These are phyloP conservation scores for Gossypium ekmanianum DNA, from an alignment of 345 rosid species.

Conservation along the genomic window DNA sequence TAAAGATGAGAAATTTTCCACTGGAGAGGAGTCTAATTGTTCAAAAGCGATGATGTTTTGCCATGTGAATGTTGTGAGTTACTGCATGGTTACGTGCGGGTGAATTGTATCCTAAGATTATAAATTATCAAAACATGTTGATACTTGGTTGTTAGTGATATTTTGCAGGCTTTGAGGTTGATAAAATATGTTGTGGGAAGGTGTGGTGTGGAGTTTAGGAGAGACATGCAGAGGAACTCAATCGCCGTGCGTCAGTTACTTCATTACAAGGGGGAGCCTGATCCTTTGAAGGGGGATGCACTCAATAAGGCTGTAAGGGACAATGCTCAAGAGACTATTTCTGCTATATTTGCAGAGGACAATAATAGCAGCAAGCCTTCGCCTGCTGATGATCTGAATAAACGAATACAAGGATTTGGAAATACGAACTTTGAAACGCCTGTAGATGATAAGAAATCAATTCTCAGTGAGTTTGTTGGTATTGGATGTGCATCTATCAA, in stretches of 20 bases:
- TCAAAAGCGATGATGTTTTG: background rate
- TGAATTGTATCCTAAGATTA: background rate
- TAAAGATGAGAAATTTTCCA: too few species aligned
- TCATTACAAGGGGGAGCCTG: conserved; percentile 83
- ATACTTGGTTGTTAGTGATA: background rate
- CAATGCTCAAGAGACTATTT: conserved; percentile 75
- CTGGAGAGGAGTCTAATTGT: background rate
- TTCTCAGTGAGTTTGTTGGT: conserved; percentile 88
- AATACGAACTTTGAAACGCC: conserved; percentile 73
- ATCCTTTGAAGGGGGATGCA: conserved; percentile 91
- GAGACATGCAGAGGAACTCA: conserved; percentile 94
- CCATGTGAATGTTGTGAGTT: background rate
- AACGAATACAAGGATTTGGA: conserved; percentile 92
- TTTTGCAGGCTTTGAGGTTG: conserved; percentile 50
- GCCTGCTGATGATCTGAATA: conserved; percentile 55
- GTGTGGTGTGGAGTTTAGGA: conserved; percentile 82
- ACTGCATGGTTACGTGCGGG: background rate
- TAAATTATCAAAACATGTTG: background rate
- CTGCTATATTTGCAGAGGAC: conserved; percentile 79
- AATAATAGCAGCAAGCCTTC: conserved; percentile 45
- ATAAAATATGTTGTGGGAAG: conserved; percentile 83
- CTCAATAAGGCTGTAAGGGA: conserved; percentile 92
- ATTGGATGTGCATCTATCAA: conserved; percentile 91
- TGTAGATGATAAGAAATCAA: conserved; percentile 76
- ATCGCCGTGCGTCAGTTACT: conserved; percentile 71